Base-by-base conservation (phyloP, 345 rosid species). In the Eucalyptus pumila region DNA sequence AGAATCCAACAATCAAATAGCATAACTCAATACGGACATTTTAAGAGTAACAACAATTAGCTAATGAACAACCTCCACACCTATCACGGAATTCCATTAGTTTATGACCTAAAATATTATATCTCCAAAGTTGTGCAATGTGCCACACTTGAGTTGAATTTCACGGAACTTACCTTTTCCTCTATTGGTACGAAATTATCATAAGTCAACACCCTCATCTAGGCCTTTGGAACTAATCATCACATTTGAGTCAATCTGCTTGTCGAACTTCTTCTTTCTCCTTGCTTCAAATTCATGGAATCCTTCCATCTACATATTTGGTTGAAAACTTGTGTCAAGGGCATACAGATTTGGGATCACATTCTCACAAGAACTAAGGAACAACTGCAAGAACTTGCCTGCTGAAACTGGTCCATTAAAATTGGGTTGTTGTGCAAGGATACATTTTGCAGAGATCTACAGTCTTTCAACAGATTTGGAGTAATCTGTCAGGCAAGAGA, bases 211-310 rank as follows among this genome's bases (percentile, higher is more conserved):
- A 85, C 99, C 99, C 89, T 95, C 97, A 62, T 97, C 99, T n/a
- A 97, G 97, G 92, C 96, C 99, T 92, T 94, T 95, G 8, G 99
- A 97, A 91, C 98, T 88, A 50, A 97, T 96, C 99, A 97, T 96
- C 94, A 97, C 98, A 87, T 97, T 97, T 5, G 98, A 95, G 92
- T 97, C 99, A 34, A 97, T 96, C 89, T 96, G 99, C 93, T 97
- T 96, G 93, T 97, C 99, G 80, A 96, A 96, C 90, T 97, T 97
- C 94, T 92, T 96, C 94, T 94, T 97, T 91, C 99, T 95, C 94
- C 99, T 94, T 80, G 93, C 95, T 93, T 97, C 99, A 89, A 96
- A 97, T 88, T 96, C 99, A 81, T 90, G 93, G 91, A 95, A 97
- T 88, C 99, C 99, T 90, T 96, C 98, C 98, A 97, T 96, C 99